These are phyloP conservation scores for Closterium sp. DNA, from an alignment of 139 green algal genomes.

Conservation along the genomic window DNA sequence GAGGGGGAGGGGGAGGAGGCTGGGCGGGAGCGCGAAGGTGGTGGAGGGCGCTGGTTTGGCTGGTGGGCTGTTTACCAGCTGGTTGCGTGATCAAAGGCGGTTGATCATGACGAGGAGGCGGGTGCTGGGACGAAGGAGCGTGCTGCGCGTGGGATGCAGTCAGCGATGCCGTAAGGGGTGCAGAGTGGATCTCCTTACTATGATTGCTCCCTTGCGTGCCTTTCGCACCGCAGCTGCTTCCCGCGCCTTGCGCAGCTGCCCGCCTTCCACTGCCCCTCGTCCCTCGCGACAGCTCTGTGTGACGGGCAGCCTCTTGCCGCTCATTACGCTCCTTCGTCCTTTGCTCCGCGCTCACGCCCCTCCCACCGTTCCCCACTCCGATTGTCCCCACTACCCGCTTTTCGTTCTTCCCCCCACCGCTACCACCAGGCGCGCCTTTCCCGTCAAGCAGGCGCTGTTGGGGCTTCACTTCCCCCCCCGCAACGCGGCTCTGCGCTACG, in stretches of 20 bases:
- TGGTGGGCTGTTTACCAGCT: not conserved
- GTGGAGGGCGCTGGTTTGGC: not conserved
- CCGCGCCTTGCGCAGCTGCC: too few species aligned
- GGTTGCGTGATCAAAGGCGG: not conserved
- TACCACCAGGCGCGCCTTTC: not conserved
- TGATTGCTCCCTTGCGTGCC: not conserved
- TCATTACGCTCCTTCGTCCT: not conserved
- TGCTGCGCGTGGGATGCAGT: not conserved
- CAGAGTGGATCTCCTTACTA: not conserved
- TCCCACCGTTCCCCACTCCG: not conserved
- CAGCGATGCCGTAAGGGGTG: not conserved
- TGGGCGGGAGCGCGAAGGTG: not conserved
- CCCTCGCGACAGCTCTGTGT: not conserved
- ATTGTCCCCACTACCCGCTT: not conserved
- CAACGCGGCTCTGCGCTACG: not conserved
- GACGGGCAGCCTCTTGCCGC: not conserved
- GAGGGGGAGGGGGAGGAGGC: not conserved
- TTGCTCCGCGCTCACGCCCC: not conserved
- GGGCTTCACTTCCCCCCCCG: not conserved
- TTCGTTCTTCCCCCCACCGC: not conserved
- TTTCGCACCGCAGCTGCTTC: not conserved
- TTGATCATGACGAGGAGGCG: not conserved
- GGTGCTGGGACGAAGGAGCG: not conserved
- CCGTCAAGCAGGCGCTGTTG: not conserved
- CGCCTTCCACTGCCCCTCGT: too few species aligned